phyloP scores from a whole-genome alignment of 768 basidiomycete genomes.

The Xerocomus brunneocitrinus region DNA sequence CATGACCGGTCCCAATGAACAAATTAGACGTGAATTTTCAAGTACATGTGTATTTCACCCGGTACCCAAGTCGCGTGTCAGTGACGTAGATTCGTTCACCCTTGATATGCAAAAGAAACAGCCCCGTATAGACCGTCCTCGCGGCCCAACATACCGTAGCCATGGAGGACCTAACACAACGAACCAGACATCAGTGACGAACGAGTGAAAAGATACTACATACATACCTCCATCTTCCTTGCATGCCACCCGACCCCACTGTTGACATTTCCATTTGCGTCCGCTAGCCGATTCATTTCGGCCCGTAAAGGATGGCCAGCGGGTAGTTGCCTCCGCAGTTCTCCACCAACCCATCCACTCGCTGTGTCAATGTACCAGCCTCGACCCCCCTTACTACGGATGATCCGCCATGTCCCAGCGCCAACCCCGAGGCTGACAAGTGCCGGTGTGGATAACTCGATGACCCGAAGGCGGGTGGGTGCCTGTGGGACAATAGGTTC shows the following conservation, averaged over 20 bases:
- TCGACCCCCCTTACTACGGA: conserved; percentile 88
- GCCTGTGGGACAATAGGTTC: conserved; percentile 30
- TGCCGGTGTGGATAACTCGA: conserved; percentile 75
- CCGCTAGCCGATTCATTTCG: conserved; percentile 68
- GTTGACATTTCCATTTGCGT: conserved; percentile 84
- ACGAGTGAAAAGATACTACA: background rate
- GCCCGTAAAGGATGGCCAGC: conserved; percentile 60
- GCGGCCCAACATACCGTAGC: conserved; percentile 84
- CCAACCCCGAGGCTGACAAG: conserved; percentile 72
- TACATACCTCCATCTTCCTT: conserved; percentile 89
- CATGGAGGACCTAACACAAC: conserved; percentile 64
- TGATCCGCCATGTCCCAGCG: conserved; percentile 80
- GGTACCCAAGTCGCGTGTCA: background rate
- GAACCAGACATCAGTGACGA: conserved; percentile 1
- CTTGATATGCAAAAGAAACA: conserved; percentile 91
- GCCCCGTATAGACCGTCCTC: conserved; percentile 94
- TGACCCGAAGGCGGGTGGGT: conserved; percentile 75
- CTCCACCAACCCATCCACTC: conserved; percentile 65
- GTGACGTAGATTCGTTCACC: conserved; percentile 35
- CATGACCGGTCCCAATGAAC: background rate
- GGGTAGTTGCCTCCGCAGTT: conserved; percentile 55
- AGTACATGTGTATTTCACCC: background rate
- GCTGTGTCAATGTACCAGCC: conserved; percentile 95
- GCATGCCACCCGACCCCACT: conserved; percentile 94
- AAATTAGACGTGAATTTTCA: background rate